Percentiles rank a stretch among this genome's conserved stretches.
phyloP scores from a whole-genome alignment of 192 early-diverging fungal genomes.

The Gamsiella multidivaricata region DNA sequence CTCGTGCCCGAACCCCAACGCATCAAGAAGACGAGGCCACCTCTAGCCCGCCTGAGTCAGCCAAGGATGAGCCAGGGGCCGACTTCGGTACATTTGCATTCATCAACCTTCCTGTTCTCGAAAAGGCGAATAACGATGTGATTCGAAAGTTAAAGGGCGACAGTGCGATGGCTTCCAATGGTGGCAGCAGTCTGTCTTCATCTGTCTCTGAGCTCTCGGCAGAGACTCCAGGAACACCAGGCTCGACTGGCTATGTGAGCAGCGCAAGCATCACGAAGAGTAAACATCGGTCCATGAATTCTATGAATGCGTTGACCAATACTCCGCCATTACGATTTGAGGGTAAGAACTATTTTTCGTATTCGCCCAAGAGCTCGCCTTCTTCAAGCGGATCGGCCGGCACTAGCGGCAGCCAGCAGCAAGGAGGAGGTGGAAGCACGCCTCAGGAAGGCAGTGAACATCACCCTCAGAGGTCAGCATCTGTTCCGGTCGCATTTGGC shows the following conservation, averaged over 20 bases:
- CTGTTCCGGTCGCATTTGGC: slow-evolving; percentile 47
- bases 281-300: slow-evolving; percentile 51
- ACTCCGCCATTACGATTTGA: slow-evolving; percentile 48
- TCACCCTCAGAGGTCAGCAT: slow-evolving; percentile 48
- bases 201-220: slow-evolving; percentile 41
- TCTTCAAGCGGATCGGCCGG: slow-evolving; percentile 39
- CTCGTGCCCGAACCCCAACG: slow-evolving; percentile 25
- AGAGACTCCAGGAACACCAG: slow-evolving; percentile 42
- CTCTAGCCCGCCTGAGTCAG: slow-evolving; percentile 1
- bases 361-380: slow-evolving; percentile 46
- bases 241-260: slow-evolving; percentile 12
- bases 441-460: slow-evolving; percentile 34
- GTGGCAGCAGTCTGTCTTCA: slow-evolving; percentile 43
- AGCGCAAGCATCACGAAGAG: slow-evolving; percentile 26
- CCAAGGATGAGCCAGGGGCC: slow-evolving; percentile 45
- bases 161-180: slow-evolving; percentile 49
- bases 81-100: slow-evolving; percentile 94
- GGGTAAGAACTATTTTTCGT: slow-evolving; percentile 52
- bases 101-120: slow-evolving; percentile 89
- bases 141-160: slow-evolving; percentile 84
- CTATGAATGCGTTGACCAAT: slow-evolving; percentile 39
- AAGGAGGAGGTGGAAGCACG: slow-evolving; percentile 17
- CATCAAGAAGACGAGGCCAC: slow-evolving; percentile 37
- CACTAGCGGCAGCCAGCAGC: slow-evolving; percentile 13
- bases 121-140: slow-evolving; percentile 90